A percentile compares a stretch with the other conserved stretches of the same genome.
These are phyloP conservation scores for Silybum marianum DNA, from an alignment of 129 eudicot genomes.

Conservation along the genomic window DNA sequence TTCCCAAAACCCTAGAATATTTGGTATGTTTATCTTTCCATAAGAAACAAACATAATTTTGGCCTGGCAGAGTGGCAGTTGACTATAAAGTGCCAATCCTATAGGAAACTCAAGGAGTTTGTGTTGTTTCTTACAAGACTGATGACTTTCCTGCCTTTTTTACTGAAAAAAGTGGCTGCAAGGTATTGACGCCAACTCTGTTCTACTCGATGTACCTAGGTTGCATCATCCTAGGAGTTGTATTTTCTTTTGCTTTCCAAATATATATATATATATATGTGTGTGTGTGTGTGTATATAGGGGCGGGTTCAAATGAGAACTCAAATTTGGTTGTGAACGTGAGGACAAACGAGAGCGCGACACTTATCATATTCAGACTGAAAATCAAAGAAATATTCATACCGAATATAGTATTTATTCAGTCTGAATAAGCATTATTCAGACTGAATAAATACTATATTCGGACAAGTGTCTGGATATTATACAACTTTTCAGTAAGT, in stretches of 20 bases:
- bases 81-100: slow-evolving; percentile 11
- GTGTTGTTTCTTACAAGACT: slow-evolving; percentile 82
- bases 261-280: background rate
- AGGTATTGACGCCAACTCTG: slow-evolving; percentile 44
- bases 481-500: background rate
- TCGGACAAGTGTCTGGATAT: background rate
- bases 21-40: slow-evolving; percentile 51
- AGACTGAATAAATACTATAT: too few relatives aligned
- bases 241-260: background rate
- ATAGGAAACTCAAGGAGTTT: slow-evolving; percentile 98
- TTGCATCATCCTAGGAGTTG: background rate
- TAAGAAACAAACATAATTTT: background rate
- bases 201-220: background rate
- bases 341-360: too few relatives aligned
- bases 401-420: too few relatives aligned
- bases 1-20: slow-evolving; percentile 87
- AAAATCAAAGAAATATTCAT: too few relatives aligned
- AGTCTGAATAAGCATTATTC: too few relatives aligned
- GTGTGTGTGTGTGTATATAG: too few relatives aligned
- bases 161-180: slow-evolving; percentile 77
- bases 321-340: too few relatives aligned
- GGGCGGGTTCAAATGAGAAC: too few relatives aligned
- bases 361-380: too few relatives aligned
- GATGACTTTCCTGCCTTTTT: slow-evolving; percentile 94
- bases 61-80: background rate